Evolutionary conservation across 495 filamentous ascomycete genomes (phyloP).

Genomic region (Hypoxylon lienhwacheense): DNA sequence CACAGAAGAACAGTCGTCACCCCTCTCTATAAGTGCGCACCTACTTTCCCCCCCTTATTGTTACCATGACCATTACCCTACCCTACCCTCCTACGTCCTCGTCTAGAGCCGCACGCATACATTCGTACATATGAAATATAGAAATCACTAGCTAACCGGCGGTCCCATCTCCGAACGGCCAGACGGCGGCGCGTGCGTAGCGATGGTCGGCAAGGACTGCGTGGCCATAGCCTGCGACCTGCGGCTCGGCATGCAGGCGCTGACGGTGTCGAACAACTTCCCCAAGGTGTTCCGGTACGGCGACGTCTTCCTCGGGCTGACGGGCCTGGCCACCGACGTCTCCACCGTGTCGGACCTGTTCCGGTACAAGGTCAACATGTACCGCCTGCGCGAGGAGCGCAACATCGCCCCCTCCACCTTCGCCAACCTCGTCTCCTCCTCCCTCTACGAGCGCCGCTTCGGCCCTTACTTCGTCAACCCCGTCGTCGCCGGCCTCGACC

Average conservation of each 20-base stretch:
- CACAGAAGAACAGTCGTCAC: slow-evolving; percentile 59
- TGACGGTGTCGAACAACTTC: slow-evolving; percentile 99
- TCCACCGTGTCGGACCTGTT: slow-evolving; percentile 94
- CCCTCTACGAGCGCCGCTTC: slow-evolving; percentile 91
- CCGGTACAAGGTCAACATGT: slow-evolving; percentile 99
- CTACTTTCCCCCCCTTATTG: not conserved
- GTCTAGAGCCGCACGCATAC: too few species aligned
- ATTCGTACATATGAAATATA: too few species aligned
- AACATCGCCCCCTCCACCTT: slow-evolving; percentile 91
- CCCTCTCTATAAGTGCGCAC: slow-evolving; percentile 84
- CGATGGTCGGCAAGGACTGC: slow-evolving; percentile 99
- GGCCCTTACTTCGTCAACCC: slow-evolving; percentile 95
- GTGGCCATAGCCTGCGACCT: slow-evolving; percentile 99
- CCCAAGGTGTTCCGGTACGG: slow-evolving; percentile 99
- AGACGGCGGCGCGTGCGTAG: slow-evolving; percentile 96
- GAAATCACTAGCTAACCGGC: slow-evolving; percentile 6
- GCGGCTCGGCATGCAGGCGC: slow-evolving; percentile 91
- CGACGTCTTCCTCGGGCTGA: slow-evolving; percentile 94
- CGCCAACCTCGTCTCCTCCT: slow-evolving; percentile 89
- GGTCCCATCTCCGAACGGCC: slow-evolving; percentile 3
- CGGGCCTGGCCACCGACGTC: slow-evolving; percentile 94
- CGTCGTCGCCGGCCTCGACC: slow-evolving; percentile 91
- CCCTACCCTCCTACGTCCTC: slow-evolving; percentile 4
- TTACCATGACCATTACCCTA: not conserved
- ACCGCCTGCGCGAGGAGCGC: slow-evolving; percentile 96